Evolutionary conservation across 2,329 filamentous ascomycete species (phyloP).

Genomic region (Aspergillus quadrilineatus): DNA sequence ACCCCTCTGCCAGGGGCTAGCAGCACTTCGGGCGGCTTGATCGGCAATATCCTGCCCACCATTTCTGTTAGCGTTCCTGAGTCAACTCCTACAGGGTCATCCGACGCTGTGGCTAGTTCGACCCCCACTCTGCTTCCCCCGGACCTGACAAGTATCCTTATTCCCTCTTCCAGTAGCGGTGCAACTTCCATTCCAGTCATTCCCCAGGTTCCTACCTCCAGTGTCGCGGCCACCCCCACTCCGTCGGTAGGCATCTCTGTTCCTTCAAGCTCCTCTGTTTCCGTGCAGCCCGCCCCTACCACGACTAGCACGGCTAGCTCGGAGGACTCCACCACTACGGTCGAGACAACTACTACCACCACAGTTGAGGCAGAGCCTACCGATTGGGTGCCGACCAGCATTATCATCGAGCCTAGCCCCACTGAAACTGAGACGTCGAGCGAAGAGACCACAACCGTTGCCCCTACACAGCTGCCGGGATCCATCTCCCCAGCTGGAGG

Average conservation of each 20-base stretch:
- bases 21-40: not conserved
- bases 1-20: not conserved
- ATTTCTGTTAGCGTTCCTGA: constrained; percentile 31
- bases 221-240: constrained; percentile 8
- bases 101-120: constrained; percentile 15
- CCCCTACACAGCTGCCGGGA: constrained; percentile 67
- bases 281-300: constrained; percentile 7
- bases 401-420: constrained; percentile 31
- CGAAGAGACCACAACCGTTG: constrained; percentile 41
- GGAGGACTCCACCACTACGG: constrained; percentile 18
- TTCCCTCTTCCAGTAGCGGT: not conserved
- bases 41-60: constrained; percentile 17
- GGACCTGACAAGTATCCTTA: not conserved
- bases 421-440: constrained; percentile 29
- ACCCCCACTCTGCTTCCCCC: constrained; percentile 11
- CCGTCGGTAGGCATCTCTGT: constrained; percentile 1
- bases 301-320: constrained; percentile 22
- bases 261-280: not conserved
- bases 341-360: constrained; percentile 34
- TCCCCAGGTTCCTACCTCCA: constrained; percentile 15
- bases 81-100: constrained; percentile 14
- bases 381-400: constrained; percentile 27
- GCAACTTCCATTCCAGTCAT: constrained; percentile 14
- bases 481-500: constrained; percentile 70
- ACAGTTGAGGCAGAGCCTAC: constrained; percentile 15